These are phyloP conservation scores for Amanita fuliginea DNA, from an alignment of 768 basidiomycete species.

Conservation along the genomic window DNA sequence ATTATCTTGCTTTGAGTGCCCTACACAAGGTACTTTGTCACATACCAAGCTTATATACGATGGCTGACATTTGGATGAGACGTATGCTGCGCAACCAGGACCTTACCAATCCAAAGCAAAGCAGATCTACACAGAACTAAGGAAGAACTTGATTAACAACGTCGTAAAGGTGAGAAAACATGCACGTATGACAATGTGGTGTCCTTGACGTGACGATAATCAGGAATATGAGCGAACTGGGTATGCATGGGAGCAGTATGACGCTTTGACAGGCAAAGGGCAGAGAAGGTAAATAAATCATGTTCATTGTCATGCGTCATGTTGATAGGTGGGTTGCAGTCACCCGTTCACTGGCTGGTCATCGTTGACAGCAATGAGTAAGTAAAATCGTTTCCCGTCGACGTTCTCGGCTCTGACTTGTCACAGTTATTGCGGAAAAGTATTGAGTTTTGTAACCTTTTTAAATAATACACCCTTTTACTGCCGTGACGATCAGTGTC, in stretches of 20 bases:
- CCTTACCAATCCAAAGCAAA: constrained; percentile 68
- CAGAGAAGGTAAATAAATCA: constrained; percentile 54
- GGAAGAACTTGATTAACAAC: constrained; percentile 79
- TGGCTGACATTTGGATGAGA: constrained; percentile 27
- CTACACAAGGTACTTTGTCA: constrained; percentile 50
- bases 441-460: not conserved
- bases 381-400: constrained; percentile 20
- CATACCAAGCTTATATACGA: constrained; percentile 6
- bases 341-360: constrained; percentile 99
- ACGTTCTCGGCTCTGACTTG: not conserved
- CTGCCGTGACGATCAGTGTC: not conserved
- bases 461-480: not conserved
- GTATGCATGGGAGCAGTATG: constrained; percentile 97
- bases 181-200: not conserved
- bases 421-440: constrained; percentile 6
- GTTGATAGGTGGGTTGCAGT: constrained; percentile 25
- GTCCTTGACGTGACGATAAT: not conserved
- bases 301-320: constrained; percentile 5
- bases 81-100: constrained; percentile 69
- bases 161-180: constrained; percentile 38
- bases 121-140: constrained; percentile 70
- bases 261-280: constrained; percentile 74
- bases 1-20: constrained; percentile 77
- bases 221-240: constrained; percentile 90
- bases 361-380: constrained; percentile 79